Conservation (phyloP, 805 yeast genomes). For the Starmera quercuum region DNA sequence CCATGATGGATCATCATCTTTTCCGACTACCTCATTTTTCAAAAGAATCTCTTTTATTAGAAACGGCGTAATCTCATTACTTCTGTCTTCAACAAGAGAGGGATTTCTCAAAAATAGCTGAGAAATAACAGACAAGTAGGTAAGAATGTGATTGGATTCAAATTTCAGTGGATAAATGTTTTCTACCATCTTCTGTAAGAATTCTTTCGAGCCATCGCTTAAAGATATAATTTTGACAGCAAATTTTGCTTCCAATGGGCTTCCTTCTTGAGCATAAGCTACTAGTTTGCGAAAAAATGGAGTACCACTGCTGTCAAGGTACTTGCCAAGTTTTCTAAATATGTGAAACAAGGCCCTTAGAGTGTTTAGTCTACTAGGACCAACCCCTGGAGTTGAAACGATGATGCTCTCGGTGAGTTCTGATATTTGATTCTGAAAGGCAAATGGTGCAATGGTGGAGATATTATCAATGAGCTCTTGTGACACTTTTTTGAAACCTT, state of each 20-base stretch:
- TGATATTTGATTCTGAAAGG: slow-evolving; percentile 51
- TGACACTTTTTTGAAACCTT: slow-evolving; percentile 28
- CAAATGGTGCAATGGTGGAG: slow-evolving; percentile 53
- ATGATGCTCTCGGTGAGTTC: slow-evolving; percentile 37
- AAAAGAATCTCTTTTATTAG: slow-evolving; percentile 58
- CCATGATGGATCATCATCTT: slow-evolving; percentile 34
- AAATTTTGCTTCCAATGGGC: slow-evolving; percentile 56
- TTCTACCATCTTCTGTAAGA: slow-evolving; percentile 30
- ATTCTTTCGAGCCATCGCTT: slow-evolving; percentile 33
- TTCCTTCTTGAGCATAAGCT: slow-evolving; percentile 41
- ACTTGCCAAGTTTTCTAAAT: slow-evolving; percentile 40
- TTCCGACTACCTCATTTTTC: slow-evolving; percentile 34
- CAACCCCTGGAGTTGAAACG: slow-evolving; percentile 16
- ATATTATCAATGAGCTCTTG: slow-evolving; percentile 52
- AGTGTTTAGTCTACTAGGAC: slow-evolving; percentile 20
- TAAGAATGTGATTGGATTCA: slow-evolving; percentile 31
- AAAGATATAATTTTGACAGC: slow-evolving; percentile 51
- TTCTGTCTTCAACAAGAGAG: slow-evolving; percentile 38
- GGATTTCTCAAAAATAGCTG: slow-evolving; percentile 49
- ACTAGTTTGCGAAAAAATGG: slow-evolving; percentile 37
- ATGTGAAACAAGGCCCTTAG: slow-evolving; percentile 57
- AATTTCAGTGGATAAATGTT: slow-evolving; percentile 44
- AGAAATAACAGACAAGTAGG: slow-evolving; percentile 53
- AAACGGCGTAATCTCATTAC: slow-evolving; percentile 50
- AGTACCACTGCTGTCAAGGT: slow-evolving; percentile 34